phyloP scores from a whole-genome alignment of 2,329 filamentous ascomycete species.

The Penicillium sp. region DNA sequence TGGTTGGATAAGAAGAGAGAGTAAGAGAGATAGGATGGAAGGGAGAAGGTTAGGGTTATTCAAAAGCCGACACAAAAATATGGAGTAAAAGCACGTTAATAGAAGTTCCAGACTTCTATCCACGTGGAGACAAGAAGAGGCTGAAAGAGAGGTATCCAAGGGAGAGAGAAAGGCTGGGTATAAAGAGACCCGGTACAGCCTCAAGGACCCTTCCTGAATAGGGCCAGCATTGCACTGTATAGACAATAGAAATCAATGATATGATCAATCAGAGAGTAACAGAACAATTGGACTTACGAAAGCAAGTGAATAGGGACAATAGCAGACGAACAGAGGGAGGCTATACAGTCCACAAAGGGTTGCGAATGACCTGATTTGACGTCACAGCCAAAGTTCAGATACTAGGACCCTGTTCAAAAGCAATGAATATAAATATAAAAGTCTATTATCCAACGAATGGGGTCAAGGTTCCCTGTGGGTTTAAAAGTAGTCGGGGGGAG shows the following conservation, averaged over 20 bases:
- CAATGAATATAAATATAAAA: slow-evolving; percentile 3
- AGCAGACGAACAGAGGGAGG: background rate
- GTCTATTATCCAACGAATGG: background rate
- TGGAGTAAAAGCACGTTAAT: background rate
- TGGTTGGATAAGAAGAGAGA: background rate
- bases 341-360: slow-evolving; percentile 1
- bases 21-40: slow-evolving; percentile 2
- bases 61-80: background rate
- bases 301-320: slow-evolving; percentile 3
- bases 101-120: slow-evolving; percentile 11
- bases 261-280: background rate
- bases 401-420: background rate
- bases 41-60: background rate
- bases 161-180: slow-evolving; percentile 4
- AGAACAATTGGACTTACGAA: slow-evolving; percentile 3
- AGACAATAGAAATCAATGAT: background rate
- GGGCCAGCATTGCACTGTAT: slow-evolving; percentile 23
- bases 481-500: slow-evolving; percentile 2
- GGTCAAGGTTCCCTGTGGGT: background rate
- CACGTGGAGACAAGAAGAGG: background rate
- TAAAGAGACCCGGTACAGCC: slow-evolving; percentile 14
- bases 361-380: background rate
- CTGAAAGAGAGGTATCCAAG: background rate
- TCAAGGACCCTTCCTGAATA: slow-evolving; percentile 21
- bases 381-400: background rate